These are phyloP conservation scores for Conticribra guillardii DNA, from an alignment of 108 stramenopile genomes.

Conservation along the genomic window DNA sequence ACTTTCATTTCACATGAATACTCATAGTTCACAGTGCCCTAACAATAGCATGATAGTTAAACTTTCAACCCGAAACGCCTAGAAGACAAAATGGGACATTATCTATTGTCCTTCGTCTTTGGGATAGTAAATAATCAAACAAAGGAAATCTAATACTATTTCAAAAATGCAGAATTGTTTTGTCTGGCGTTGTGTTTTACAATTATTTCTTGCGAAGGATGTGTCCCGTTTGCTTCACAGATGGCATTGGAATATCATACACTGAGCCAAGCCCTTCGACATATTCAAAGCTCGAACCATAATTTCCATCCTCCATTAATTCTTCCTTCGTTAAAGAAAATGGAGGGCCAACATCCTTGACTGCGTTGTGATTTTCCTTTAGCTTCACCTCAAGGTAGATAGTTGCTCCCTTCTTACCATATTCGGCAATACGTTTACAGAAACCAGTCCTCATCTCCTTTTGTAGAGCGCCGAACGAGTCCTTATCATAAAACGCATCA, in stretches of 20 bases:
- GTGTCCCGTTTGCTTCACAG: slow-evolving; percentile 57
- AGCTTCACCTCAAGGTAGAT: slow-evolving; percentile 62
- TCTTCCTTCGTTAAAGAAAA: slow-evolving; percentile 52
- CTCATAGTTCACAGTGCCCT: no score
- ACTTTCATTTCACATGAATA: no score
- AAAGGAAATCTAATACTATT: no score
- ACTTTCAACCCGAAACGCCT: no score
- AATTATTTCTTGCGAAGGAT: slow-evolving; percentile 22
- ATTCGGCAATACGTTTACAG: slow-evolving; percentile 55
- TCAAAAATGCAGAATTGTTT: no score
- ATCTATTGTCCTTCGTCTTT: no score
- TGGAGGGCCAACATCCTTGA: slow-evolving; percentile 50
- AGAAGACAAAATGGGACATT: no score
- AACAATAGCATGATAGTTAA: no score
- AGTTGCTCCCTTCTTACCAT: slow-evolving; percentile 37
- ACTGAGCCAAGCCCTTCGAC: slow-evolving; percentile 50
- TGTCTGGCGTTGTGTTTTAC: no score
- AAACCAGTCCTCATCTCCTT: slow-evolving; percentile 36
- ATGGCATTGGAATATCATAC: slow-evolving; percentile 42
- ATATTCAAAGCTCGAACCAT: slow-evolving; percentile 50
- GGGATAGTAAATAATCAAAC: no score
- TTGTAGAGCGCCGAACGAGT: slow-evolving; percentile 60
- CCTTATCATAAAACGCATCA: slow-evolving; percentile 67
- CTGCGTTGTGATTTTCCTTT: slow-evolving; percentile 22
- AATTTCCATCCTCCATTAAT: slow-evolving; percentile 57